Conservation (phyloP, 1,284 basidiomycete species). For the Omphalotus olearius region DNA sequence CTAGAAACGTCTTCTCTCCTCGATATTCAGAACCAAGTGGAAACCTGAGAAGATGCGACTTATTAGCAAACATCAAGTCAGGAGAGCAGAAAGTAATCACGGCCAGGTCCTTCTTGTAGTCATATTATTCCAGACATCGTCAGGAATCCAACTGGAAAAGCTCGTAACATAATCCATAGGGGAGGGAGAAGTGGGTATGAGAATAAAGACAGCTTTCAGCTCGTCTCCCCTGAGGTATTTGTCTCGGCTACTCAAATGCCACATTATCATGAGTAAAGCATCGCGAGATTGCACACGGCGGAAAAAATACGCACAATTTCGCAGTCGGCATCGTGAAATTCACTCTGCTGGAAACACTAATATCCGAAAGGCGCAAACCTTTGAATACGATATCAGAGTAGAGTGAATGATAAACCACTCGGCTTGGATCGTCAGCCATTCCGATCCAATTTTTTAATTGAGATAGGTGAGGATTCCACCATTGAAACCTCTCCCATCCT, state of each 20-base stretch:
- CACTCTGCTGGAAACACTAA: conserved; percentile 19
- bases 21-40: conserved; percentile 20
- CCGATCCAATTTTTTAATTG: no score
- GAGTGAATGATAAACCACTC: conserved; percentile 13
- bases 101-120: conserved; percentile 25
- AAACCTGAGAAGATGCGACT: conserved; percentile 16
- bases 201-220: conserved; percentile 29
- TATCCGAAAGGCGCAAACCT: conserved; percentile 24
- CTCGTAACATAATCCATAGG: conserved; percentile 23
- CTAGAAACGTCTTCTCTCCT: conserved; percentile 19
- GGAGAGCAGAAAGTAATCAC: conserved; percentile 15
- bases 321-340: conserved; percentile 26
- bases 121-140: conserved; percentile 13
- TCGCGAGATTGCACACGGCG: background rate
- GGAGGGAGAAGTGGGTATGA: conserved; percentile 28
- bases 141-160: conserved; percentile 27
- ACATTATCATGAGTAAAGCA: background rate
- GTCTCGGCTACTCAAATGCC: background rate
- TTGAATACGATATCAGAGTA: conserved; percentile 28
- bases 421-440: no score
- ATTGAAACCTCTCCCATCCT: no score
- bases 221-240: conserved; percentile 23
- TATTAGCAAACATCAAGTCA: background rate
- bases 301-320: conserved; percentile 25
- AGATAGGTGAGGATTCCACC: no score